Evolutionary conservation across 2,329 filamentous ascomycete species (phyloP).

Genomic region (Knoxdaviesia proteae): DNA sequence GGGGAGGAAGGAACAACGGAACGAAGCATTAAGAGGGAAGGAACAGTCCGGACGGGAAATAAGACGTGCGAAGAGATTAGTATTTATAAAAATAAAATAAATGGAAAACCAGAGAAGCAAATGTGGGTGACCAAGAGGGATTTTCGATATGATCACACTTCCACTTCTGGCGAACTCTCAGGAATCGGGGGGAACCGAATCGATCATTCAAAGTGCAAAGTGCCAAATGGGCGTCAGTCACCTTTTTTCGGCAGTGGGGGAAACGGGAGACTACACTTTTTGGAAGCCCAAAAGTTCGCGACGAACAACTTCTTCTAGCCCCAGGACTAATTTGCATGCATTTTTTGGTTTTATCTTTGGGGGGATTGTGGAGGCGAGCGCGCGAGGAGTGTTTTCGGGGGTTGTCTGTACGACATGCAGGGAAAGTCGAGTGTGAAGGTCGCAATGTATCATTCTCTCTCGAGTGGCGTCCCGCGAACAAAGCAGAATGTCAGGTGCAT

Average conservation of each 20-base stretch:
- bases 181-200: neutral
- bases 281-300: neutral
- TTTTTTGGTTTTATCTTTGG: neutral
- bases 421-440: too few species aligned
- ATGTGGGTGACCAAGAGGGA: too few species aligned
- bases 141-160: too few species aligned
- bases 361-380: too few species aligned
- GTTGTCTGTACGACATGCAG: too few species aligned
- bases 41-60: neutral
- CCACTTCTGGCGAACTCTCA: neutral
- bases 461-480: too few species aligned
- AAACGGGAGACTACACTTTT: neutral
- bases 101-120: too few species aligned
- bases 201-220: neutral
- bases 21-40: neutral
- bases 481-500: too few species aligned
- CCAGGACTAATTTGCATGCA: too few species aligned
- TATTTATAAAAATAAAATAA: neutral
- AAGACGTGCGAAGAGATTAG: neutral
- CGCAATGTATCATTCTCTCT: too few species aligned
- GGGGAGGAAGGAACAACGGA: neutral
- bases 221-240: neutral
- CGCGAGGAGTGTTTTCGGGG: too few species aligned
- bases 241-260: neutral
- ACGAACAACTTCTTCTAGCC: neutral